Evolutionary conservation across 345 rosid species (phyloP), one percentile per base, ranked within the genome.

Genomic region (Adansonia digitata): DNA sequence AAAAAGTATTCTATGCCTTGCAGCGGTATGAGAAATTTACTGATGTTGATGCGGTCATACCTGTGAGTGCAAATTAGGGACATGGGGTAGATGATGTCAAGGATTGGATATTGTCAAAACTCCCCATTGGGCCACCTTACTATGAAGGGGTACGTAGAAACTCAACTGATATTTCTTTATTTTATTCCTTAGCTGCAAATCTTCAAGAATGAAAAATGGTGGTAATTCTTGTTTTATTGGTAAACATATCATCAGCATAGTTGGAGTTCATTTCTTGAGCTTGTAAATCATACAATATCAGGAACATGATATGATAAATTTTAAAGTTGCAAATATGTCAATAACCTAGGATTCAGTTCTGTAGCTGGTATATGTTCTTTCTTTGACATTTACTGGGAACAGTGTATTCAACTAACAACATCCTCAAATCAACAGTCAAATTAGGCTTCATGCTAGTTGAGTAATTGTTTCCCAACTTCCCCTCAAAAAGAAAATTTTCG

Each of bases 21-120:
- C 92, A 94, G 99, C 92, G 97, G 99, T 94, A 91, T 82, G 91
- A 95, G 82, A 90, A 91, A 83, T 85, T 84, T 74, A 90, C 98
- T 37, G 91, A 87, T 26, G 94, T 85, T 22, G 96, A 95, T 79
- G 97, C 92, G 84, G 96, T 94, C 74, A 94, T 94, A 78, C 98
- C 98, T 66, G 95, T 92, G 76, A 94, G 98, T 82, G 98, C 98
- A 39, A 94, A 94, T 84, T 90, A 79, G 79, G 98, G 98, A 43
- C 91, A 92, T 60, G 98, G 97, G 74, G 81, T 94, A 71, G 92
- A 90, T 69, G 97, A 94, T 85, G 85, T 95, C 31, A 95, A 85
- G 83, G 92, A 91, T 22, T 94, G 99, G 99, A 88, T 92, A 72
- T 71, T 94, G 71, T 91, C 98, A 66, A 94, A 94, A 82, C 91